These are phyloP conservation scores for Xylaria multiplex DNA, from an alignment of 2,329 filamentous ascomycete genomes.

Conservation along the genomic window DNA sequence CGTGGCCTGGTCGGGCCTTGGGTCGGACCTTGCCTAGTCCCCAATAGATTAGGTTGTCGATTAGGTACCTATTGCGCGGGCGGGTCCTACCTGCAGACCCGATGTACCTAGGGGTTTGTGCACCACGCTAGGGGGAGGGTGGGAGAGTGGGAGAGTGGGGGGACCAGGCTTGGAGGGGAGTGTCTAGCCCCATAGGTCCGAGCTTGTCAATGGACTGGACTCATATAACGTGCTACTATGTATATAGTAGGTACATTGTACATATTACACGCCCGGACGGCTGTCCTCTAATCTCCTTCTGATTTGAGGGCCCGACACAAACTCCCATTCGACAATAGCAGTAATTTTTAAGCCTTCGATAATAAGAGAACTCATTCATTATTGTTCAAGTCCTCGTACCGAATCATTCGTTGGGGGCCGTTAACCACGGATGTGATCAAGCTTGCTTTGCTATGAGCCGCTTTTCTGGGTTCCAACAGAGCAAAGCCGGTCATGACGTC, in stretches of 20 bases:
- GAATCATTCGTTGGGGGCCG: neutral
- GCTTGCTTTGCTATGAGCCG: neutral
- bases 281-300: neutral
- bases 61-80: neutral
- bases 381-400: neutral
- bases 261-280: neutral
- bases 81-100: slow-evolving; percentile 15
- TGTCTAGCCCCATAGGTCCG: too few relatives aligned
- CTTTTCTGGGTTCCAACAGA: neutral
- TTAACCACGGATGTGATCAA: neutral
- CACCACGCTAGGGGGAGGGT: too few relatives aligned
- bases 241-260: neutral
- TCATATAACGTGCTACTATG: too few relatives aligned
- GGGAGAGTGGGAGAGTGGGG: too few relatives aligned
- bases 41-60: neutral
- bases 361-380: neutral
- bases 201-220: too few relatives aligned
- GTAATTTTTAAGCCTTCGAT: neutral
- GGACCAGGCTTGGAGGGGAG: too few relatives aligned
- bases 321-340: neutral
- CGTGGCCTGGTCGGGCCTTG: too few relatives aligned
- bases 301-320: neutral
- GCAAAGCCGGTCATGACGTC: slow-evolving; percentile 2
- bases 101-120: neutral
- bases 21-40: too few relatives aligned